Evolutionary conservation across 495 filamentous ascomycete genomes (phyloP).

Genomic region (Aspergillus conjunctus): DNA sequence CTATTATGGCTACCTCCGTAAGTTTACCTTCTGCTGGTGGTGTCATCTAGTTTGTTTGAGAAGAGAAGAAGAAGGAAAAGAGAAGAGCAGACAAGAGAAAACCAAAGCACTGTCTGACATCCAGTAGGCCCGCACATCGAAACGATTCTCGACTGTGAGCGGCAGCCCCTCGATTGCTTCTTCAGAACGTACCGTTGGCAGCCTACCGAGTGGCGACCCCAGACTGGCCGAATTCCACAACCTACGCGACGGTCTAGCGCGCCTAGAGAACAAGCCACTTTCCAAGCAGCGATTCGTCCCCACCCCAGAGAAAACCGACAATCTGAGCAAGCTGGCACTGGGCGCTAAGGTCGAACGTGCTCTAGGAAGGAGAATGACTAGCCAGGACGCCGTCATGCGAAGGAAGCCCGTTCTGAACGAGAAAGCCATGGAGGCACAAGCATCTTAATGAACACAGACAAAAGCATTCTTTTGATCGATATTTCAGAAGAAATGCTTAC

Average conservation of each 20-base stretch:
- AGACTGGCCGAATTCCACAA: slow-evolving; percentile 71
- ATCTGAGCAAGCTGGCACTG: slow-evolving; percentile 85
- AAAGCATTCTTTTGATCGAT: too few species aligned
- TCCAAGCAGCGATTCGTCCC: slow-evolving; percentile 82
- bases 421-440: slow-evolving; percentile 43
- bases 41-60: not conserved
- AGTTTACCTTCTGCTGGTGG: slow-evolving; percentile 35
- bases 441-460: slow-evolving; percentile 5
- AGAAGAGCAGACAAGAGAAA: not conserved
- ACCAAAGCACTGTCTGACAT: slow-evolving; percentile 22
- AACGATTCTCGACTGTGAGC: slow-evolving; percentile 82
- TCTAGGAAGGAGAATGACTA: slow-evolving; percentile 81
- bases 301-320: slow-evolving; percentile 78
- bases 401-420: slow-evolving; percentile 51
- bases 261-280: slow-evolving; percentile 89
- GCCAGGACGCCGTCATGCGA: slow-evolving; percentile 90
- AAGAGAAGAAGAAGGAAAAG: not conserved
- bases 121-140: slow-evolving; percentile 64
- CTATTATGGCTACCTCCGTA: slow-evolving; percentile 78
- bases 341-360: slow-evolving; percentile 94
- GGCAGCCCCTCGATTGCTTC: slow-evolving; percentile 71
- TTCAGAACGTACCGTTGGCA: slow-evolving; percentile 61
- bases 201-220: slow-evolving; percentile 59
- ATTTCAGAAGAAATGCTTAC: too few species aligned
- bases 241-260: slow-evolving; percentile 79